A percentile compares a stretch with the other conserved stretches of the same genome.
Conservation (phyloP, 1,284 basidiomycete species). For the Austroboletus novae-zelandiae region DNA sequence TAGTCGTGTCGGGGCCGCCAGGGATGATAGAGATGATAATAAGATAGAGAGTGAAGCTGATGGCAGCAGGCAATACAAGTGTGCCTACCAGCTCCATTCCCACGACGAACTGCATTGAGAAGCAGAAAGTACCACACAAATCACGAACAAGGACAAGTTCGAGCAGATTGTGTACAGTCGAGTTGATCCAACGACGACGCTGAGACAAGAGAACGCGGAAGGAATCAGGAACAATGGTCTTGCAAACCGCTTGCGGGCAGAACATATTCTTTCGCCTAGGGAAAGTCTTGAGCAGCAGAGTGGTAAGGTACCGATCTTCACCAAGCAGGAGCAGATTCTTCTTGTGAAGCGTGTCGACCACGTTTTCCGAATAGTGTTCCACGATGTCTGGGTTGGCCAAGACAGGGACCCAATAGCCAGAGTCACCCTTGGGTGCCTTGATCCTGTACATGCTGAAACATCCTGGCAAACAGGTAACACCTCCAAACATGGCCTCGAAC, state of each 20-base stretch:
- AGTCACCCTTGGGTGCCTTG: conserved; percentile 92
- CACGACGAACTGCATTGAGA: conserved; percentile 97
- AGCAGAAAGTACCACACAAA: conserved; percentile 94
- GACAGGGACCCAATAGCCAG: conserved; percentile 97
- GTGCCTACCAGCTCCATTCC: conserved; percentile 98
- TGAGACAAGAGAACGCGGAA: conserved; percentile 94
- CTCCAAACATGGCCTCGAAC: conserved; percentile 99
- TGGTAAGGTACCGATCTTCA: conserved; percentile 98
- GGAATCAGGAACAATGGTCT: conserved; percentile 96
- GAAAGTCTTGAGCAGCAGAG: conserved; percentile 96
- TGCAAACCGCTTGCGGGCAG: conserved; percentile 97
- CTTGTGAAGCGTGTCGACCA: conserved; percentile 98
- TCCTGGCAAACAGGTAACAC: conserved; percentile 98
- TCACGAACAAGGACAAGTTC: conserved; percentile 94
- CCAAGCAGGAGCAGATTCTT: conserved; percentile 97
- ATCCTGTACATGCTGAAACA: conserved; percentile 99
- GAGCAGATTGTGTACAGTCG: conserved; percentile 95
- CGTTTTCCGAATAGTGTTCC: conserved; percentile 97
- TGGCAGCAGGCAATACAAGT: conserved; percentile 94
- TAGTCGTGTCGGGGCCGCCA: conserved; percentile 75
- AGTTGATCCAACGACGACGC: conserved; percentile 99
- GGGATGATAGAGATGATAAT: conserved; percentile 86
- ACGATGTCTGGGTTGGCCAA: conserved; percentile 97
- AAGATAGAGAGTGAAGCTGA: conserved; percentile 93
- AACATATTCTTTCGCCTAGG: conserved; percentile 99